Evolutionary conservation across 306 rosid genomes (phyloP), one percentile per base, ranked within the genome.

Genomic region (Rosa chinensis): DNA sequence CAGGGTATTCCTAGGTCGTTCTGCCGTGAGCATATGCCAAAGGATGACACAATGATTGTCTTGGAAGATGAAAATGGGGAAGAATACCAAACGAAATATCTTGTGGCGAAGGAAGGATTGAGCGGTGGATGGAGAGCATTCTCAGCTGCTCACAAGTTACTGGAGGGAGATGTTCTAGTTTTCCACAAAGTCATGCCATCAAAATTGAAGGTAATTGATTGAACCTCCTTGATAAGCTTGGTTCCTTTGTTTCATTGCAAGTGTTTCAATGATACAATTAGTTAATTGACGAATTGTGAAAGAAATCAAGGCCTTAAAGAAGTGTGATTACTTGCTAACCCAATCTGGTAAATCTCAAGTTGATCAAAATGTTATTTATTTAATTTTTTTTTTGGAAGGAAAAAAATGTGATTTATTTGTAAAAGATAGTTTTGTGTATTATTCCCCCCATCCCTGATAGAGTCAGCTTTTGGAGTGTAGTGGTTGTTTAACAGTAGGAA

Each of bases 41-140:
- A 81, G 66, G 16, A 49, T 5, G 86, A 86, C 79, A 20, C 80
- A 11, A 16, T 5, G 52, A 70, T 87, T 81, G 56, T n/a, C 79
- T 72, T 89, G 87, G 93, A 87, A 79, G 93, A 87, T 67, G 89
- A 84, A 70, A 55, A 37, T 45, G 85, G 89, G 40, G 9, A 82
- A 11, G 82, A 32, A 23, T 81, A 61, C 16, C 16, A 58, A 70
- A 66, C 84, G 3, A 84, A 87, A 77, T 89, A 79, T 74, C 87
- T 87, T 76, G 50, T 17, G 45, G 52, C 8, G 14, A 87, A 89
- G 82, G 17, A 6, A 40, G 89, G 88, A 32, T 67, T 89, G 68
- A 87, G 91, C 77, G 88, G 63, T 66, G 91, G 91, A 73, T 87
- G 93, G 93, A 87, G 81, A 82, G 48, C 66, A 3, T 87, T 89